Base-by-base conservation (phyloP, 805 yeast genomes). In the Wickerhamomyces chaumierensis region DNA sequence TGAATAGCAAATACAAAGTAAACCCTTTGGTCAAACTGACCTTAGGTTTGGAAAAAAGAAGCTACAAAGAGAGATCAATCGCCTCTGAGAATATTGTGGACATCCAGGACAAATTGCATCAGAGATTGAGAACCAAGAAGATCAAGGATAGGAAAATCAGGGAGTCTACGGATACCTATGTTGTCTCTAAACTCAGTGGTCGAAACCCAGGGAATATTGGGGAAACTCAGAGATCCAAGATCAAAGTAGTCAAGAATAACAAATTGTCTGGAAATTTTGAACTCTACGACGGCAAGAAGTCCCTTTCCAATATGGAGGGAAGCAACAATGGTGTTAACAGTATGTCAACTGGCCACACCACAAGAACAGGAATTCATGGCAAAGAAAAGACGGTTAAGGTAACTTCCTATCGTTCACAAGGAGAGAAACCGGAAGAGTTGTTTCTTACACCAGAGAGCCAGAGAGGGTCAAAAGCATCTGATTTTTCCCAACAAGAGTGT, bases 401-500 rank as follows among this genome's bases (percentile, higher is more conserved):
- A 14, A 25, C 29, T 25, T 13, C 29, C 14, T 13, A 25, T 13
- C 29, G n/a, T 13, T 25, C 29, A 9, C 25, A 16, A 8, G 15
- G 16, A 7, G 17, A 25, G 15, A 17, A 13, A 14, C 12, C 20
- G 6, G 18, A 31, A 13, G 16, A 38, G 18, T 25, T 25, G n/a
- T 25, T 25, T 13, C 12, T 25, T 8, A 13, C 29, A 8, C 14
- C 29, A 9, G 18, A 17, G 7, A 17, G 14, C 12, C 19, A 36
- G 12, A 8, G 31, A 7, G 35, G 18, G 14, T 7, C 29, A 9
- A 25, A 25, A 13, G 14, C n/a, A 8, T 13, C 29, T 25, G 29
- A 25, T 13, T 25, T 25, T 25, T 8, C n/a, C 4, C 29, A 25
- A 14, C 13, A 35, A 2, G 58, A 58, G 20, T 73, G 78, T 53